Conservation (phyloP, 345 rosid species). For the Salix dunnii region DNA sequence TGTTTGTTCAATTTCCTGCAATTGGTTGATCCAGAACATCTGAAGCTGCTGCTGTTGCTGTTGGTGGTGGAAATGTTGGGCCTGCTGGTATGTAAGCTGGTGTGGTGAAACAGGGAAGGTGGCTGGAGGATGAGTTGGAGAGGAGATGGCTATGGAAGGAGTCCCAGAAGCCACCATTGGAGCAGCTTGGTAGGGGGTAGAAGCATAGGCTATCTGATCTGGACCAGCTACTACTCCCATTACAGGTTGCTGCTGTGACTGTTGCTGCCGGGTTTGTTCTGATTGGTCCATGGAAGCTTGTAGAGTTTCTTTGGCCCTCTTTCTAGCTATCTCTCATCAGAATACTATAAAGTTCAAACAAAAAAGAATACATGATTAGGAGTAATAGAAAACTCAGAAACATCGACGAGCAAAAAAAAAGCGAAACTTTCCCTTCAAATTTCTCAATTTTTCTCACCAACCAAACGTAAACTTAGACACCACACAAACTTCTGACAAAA, state of each 20-base stretch:
- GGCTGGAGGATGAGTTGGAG: constrained; percentile 30
- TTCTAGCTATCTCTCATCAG: constrained; percentile 19
- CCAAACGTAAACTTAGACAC: constrained; percentile 3
- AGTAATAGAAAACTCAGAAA: not conserved
- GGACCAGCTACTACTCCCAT: constrained; percentile 43
- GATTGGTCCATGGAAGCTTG: constrained; percentile 47
- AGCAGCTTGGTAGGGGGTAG: constrained; percentile 47
- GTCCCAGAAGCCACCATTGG: constrained; percentile 46
- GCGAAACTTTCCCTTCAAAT: not conserved
- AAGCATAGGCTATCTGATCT: constrained; percentile 43
- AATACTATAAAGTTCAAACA: constrained; percentile 17
- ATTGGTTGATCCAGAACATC: constrained; percentile 41
- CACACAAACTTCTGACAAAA: not conserved
- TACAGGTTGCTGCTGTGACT: constrained; percentile 35
- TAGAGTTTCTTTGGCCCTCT: not conserved
- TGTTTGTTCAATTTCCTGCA: constrained; percentile 42
- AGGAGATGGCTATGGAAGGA: constrained; percentile 36
- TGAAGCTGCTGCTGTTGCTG: constrained; percentile 43
- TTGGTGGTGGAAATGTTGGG: constrained; percentile 43
- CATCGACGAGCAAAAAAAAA: not conserved
- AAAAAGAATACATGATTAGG: not conserved
- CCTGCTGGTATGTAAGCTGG: constrained; percentile 39
- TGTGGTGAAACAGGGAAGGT: constrained; percentile 28
- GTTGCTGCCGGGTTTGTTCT: constrained; percentile 45
- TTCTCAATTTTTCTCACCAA: not conserved